A percentile compares a stretch with the other conserved stretches of the same genome.
These are phyloP conservation scores for Kazachstania sp. DNA, from an alignment of 1,139 yeast species.

Conservation along the genomic window DNA sequence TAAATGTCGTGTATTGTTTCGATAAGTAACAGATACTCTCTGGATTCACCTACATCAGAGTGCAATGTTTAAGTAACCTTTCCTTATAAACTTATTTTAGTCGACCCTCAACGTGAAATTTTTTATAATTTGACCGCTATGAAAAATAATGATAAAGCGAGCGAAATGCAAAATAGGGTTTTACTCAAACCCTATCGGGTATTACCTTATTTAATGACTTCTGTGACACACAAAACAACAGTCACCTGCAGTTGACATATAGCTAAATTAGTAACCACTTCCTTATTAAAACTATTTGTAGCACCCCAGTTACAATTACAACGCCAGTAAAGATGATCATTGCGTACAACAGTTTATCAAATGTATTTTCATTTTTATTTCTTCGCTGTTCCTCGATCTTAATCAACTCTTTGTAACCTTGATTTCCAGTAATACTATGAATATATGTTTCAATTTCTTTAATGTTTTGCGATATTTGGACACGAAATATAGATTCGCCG, in stretches of 20 bases:
- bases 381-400: slow-evolving; percentile 9
- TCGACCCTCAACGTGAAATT: not conserved
- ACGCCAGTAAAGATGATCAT: slow-evolving; percentile 6
- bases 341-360: slow-evolving; percentile 10
- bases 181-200: too few relatives aligned
- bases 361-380: slow-evolving; percentile 13
- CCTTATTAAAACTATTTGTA: slow-evolving; percentile 2
- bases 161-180: too few relatives aligned
- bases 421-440: not conserved
- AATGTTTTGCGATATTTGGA: not conserved
- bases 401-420: slow-evolving; percentile 3
- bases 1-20: too few relatives aligned
- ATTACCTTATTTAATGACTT: too few relatives aligned
- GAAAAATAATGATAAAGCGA: not conserved
- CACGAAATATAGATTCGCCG: not conserved
- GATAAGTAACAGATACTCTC: too few relatives aligned
- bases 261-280: not conserved
- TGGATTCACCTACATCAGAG: too few relatives aligned
- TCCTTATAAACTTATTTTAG: not conserved
- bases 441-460: not conserved
- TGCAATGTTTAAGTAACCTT: not conserved
- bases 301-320: slow-evolving; percentile 7
- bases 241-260: too few relatives aligned
- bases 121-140: not conserved
- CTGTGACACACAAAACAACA: too few relatives aligned